A percentile compares a stretch with the other conserved stretches of the same genome.
phyloP scores from a whole-genome alignment of 306 rosid species.

The Oxytropis ochrocephala region DNA sequence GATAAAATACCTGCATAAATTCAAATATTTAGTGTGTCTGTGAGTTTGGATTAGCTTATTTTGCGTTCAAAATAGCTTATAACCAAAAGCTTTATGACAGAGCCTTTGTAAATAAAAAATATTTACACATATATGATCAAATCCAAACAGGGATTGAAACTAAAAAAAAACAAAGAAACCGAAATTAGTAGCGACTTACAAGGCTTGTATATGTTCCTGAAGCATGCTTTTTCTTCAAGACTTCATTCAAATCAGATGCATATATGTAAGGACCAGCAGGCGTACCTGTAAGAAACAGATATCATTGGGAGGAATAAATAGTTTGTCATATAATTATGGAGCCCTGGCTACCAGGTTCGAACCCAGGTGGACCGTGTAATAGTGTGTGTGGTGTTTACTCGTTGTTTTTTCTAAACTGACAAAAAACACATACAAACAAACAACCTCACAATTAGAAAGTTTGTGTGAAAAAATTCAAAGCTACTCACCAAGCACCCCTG shows the following conservation, averaged over 20 bases:
- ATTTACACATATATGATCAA: neutral
- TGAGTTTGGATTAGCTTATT: neutral
- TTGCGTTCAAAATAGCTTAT: neutral
- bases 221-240: conserved; percentile 82
- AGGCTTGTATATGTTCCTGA: conserved; percentile 72
- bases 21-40: neutral
- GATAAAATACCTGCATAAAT: conserved; percentile 80
- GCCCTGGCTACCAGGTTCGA: no score
- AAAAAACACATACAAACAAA: neutral
- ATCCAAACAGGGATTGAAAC: neutral
- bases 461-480: neutral
- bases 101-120: neutral
- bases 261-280: conserved; percentile 72
- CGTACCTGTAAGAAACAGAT: conserved; percentile 50
- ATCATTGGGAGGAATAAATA: neutral
- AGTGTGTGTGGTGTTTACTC: no score
- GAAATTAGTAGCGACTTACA: conserved; percentile 36
- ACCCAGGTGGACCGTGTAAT: no score
- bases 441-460: neutral
- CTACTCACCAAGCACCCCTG: conserved; percentile 92
- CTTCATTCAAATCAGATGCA: conserved; percentile 63
- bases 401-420: no score
- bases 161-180: neutral
- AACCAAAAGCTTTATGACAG: neutral
- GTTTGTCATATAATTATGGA: neutral